Conservation (phyloP, 2,329 filamentous ascomycete genomes). For the Neurospora crassa region DNA sequence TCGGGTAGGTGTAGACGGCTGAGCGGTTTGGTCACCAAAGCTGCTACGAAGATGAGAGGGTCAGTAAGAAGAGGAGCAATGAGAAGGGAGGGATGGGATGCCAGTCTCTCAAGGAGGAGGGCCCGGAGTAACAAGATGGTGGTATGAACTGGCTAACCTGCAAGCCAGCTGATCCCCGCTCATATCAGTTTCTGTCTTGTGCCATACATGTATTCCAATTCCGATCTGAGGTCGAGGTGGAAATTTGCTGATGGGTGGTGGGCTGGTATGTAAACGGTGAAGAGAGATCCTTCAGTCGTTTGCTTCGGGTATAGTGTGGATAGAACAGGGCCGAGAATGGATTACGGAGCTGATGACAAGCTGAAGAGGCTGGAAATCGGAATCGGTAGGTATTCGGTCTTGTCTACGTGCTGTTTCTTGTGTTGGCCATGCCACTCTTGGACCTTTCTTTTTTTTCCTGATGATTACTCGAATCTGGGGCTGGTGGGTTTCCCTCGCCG, state of each 20-base stretch:
- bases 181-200: conserved; percentile 42
- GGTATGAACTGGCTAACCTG: conserved; percentile 29
- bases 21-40: conserved; percentile 55
- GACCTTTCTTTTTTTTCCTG: not conserved
- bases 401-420: not conserved
- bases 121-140: not conserved
- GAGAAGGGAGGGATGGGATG: not conserved
- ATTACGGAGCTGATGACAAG: not conserved
- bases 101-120: not conserved
- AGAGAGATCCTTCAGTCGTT: conserved; percentile 3
- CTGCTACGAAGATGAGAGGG: conserved; percentile 28
- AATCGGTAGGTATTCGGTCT: not conserved
- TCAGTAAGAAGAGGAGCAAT: conserved; percentile 24
- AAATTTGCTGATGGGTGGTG: not conserved
- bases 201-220: conserved; percentile 11
- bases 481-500: not conserved
- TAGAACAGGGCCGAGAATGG: conserved; percentile 1
- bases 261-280: not conserved
- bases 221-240: conserved; percentile 2
- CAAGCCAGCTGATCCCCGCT: conserved; percentile 47
- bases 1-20: conserved; percentile 48
- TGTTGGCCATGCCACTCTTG: not conserved
- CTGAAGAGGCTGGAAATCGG: not conserved
- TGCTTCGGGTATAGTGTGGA: not conserved
- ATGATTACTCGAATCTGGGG: not conserved